Evolutionary conservation across 2,329 filamentous ascomycete species (phyloP).

Genomic region (Penicillium crustosum): DNA sequence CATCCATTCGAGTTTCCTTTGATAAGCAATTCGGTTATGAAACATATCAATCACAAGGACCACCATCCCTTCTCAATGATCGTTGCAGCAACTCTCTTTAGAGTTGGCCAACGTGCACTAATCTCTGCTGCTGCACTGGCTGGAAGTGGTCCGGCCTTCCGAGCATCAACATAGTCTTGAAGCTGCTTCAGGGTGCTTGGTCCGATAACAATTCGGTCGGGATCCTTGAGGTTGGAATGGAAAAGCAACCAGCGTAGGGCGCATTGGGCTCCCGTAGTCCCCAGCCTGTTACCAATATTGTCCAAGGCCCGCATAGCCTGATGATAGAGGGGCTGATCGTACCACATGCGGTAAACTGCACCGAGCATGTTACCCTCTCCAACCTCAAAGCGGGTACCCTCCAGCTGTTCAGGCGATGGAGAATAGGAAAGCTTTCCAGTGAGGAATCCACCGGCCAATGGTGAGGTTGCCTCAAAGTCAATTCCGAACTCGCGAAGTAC

Average conservation of each 20-base stretch:
- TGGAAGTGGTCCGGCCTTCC: background rate
- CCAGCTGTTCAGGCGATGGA: background rate
- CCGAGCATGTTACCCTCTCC: constrained; percentile 6
- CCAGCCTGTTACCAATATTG: background rate
- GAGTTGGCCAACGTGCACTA: background rate
- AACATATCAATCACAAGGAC: background rate
- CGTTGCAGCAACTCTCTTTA: background rate
- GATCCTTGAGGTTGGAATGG: background rate
- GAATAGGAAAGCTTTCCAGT: constrained; percentile 3
- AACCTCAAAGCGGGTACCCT: constrained; percentile 5
- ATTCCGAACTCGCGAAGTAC: constrained; percentile 1
- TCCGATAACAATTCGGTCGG: constrained; percentile 4
- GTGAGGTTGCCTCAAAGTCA: constrained; percentile 1
- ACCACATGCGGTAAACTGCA: constrained; percentile 10
- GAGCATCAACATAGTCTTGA: constrained; percentile 1
- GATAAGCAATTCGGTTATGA: background rate
- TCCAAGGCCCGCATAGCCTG: constrained; percentile 2
- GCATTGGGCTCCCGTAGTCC: background rate
- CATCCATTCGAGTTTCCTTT: background rate
- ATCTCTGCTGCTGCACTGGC: background rate
- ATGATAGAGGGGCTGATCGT: constrained; percentile 2
- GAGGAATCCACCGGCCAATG: constrained; percentile 5
- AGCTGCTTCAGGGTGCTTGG: constrained; percentile 2
- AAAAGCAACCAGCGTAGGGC: constrained; percentile 8
- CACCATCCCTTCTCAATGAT: constrained; percentile 10